Conservation (phyloP, 805 yeast genomes). For the Metschnikowia bowlesiae region DNA sequence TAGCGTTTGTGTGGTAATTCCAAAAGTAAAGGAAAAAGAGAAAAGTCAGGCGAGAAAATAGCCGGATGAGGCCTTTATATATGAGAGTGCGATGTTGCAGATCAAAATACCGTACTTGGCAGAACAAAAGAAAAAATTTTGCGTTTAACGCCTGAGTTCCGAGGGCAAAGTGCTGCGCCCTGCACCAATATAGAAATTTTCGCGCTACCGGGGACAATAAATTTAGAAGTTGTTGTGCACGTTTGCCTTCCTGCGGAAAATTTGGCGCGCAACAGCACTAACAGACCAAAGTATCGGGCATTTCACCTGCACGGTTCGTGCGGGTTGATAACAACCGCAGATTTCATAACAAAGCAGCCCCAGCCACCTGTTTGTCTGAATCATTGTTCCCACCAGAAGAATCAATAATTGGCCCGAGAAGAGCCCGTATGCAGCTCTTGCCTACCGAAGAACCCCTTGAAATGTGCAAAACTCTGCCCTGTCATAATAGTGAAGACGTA, state of each 20-base stretch:
- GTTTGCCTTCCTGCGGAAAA: not conserved
- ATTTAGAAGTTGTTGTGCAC: not conserved
- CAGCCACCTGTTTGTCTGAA: constrained; percentile 2
- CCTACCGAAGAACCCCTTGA: no score
- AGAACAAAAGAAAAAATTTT: constrained; percentile 3
- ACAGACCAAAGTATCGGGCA: not conserved
- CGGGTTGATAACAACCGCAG: constrained; percentile 1
- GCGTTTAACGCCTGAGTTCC: constrained; percentile 5
- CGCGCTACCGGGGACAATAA: not conserved
- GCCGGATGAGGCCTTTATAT: constrained; percentile 1
- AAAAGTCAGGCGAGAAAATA: not conserved
- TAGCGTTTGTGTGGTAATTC: constrained; percentile 20
- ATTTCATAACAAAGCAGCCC: not conserved
- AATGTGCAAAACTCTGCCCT: not conserved
- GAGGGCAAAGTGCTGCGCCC: constrained; percentile 11
- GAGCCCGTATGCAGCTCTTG: not conserved
- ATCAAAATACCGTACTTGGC: not conserved
- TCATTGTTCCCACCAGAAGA: not conserved
- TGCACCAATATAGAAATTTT: not conserved
- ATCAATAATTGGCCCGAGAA: not conserved
- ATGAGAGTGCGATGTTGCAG: not conserved
- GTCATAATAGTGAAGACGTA: not conserved
- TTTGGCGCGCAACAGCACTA: not conserved
- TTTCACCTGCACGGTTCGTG: not conserved
- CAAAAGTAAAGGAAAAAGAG: constrained; percentile 4